Percentiles rank a stretch among this genome's conserved stretches.
Evolutionary conservation across 148 eudicot species (phyloP).

Genomic region (Pharnaceum exiguum): DNA sequence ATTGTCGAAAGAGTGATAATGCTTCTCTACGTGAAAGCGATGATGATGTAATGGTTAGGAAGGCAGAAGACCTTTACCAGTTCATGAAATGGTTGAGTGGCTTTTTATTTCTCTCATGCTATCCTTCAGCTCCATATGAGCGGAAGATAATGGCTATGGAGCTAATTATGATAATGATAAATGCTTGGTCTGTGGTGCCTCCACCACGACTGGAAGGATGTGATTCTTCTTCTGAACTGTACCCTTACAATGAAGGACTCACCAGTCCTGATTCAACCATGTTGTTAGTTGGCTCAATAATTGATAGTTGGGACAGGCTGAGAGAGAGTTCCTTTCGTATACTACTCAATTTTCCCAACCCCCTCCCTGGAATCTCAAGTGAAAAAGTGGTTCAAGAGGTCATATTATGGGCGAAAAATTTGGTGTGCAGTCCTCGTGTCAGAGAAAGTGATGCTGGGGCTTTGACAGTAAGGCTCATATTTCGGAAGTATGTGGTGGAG

Average conservation of each 20-base stretch:
- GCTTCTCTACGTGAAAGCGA: constrained; percentile 19
- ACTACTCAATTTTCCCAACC: constrained; percentile 71
- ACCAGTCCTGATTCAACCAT: constrained; percentile 76
- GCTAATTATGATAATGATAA: constrained; percentile 70
- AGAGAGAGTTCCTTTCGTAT: constrained; percentile 83
- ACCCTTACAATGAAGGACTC: constrained; percentile 61
- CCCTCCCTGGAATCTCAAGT: constrained; percentile 76
- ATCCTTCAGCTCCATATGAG: constrained; percentile 98
- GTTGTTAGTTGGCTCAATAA: constrained; percentile 81
- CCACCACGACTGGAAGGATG: constrained; percentile 34
- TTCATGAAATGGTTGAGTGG: constrained; percentile 91
- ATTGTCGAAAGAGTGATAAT: constrained; percentile 16
- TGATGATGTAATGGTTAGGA: constrained; percentile 26
- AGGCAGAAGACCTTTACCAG: constrained; percentile 62
- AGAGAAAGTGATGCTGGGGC: constrained; percentile 99
- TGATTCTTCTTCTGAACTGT: constrained; percentile 36
- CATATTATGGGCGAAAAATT: constrained; percentile 75
- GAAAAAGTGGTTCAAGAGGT: constrained; percentile 50
- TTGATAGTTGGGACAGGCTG: constrained; percentile 98
- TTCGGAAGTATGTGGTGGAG: constrained; percentile 80
- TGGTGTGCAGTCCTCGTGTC: constrained; percentile 95
- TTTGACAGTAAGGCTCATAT: constrained; percentile 71
- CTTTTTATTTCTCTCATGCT: constrained; percentile 84
- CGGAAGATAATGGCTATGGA: constrained; percentile 98
- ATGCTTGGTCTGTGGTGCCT: constrained; percentile 73